Conservation (phyloP, 23 red algal species). For the Pyropia haitanensis region DNA sequence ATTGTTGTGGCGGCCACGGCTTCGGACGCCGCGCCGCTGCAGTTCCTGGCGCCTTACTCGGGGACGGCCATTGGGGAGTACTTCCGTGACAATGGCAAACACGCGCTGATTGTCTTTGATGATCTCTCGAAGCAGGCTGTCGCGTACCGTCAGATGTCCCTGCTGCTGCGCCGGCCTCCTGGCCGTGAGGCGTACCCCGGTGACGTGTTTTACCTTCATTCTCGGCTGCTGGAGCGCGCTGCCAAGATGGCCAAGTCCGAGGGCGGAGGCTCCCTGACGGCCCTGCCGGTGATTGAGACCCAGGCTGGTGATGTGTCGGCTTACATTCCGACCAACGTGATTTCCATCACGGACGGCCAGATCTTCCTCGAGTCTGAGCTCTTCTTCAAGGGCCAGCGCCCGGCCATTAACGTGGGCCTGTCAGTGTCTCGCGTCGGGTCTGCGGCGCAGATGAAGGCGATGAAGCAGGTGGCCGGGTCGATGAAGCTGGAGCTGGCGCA, state of each 20-base stretch:
- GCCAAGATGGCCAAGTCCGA: slow-evolving; percentile 43
- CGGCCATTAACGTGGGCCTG: slow-evolving; percentile 64
- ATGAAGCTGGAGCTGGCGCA: slow-evolving; percentile 74
- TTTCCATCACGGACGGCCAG: slow-evolving; percentile 63
- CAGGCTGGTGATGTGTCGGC: slow-evolving; percentile 69
- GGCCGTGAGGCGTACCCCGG: slow-evolving; percentile 61
- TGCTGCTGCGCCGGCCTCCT: slow-evolving; percentile 54
- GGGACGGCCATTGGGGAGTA: slow-evolving; percentile 68
- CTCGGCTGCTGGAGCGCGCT: slow-evolving; percentile 54
- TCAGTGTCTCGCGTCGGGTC: slow-evolving; percentile 64
- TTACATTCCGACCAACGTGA: slow-evolving; percentile 71
- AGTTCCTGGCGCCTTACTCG: slow-evolving; percentile 54
- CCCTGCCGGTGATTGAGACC: slow-evolving; percentile 56
- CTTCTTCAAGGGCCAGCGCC: slow-evolving; percentile 72
- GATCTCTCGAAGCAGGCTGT: slow-evolving; percentile 66
- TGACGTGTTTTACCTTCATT: slow-evolving; percentile 60
- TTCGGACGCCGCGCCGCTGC: slow-evolving; percentile 64
- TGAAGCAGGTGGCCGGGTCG: slow-evolving; percentile 69
- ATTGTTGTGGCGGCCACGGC: slow-evolving; percentile 49
- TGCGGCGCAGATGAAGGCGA: slow-evolving; percentile 52
- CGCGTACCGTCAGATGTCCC: slow-evolving; percentile 62
- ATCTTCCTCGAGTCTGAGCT: slow-evolving; percentile 67
- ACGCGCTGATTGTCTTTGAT: slow-evolving; percentile 58
- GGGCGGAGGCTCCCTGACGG: slow-evolving; percentile 48
- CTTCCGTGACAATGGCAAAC: slow-evolving; percentile 61